phyloP scores from a whole-genome alignment of 208 protist species.

The Trypanosoma mega region DNA sequence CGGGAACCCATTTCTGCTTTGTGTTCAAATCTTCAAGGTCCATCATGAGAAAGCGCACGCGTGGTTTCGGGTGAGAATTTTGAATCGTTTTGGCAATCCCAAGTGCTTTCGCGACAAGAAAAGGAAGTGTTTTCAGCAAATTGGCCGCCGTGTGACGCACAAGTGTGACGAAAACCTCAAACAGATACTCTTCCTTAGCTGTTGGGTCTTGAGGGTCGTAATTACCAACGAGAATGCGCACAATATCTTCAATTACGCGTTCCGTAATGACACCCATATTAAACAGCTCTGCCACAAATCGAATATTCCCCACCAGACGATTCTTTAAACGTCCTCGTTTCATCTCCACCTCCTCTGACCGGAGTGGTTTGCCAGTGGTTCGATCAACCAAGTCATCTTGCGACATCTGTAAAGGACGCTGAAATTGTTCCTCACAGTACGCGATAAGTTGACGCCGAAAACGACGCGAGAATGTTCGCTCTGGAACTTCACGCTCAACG shows the following conservation, averaged over 20 bases:
- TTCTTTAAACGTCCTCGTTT: slow-evolving; percentile 67
- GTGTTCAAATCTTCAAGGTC: slow-evolving; percentile 62
- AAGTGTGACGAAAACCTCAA: slow-evolving; percentile 75
- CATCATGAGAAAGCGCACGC: slow-evolving; percentile 85
- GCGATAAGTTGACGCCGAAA: slow-evolving; percentile 55
- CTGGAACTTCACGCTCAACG: slow-evolving; percentile 42
- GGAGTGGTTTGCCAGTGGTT: slow-evolving; percentile 53
- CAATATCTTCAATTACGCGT: slow-evolving; percentile 60
- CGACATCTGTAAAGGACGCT: slow-evolving; percentile 61
- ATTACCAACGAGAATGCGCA: slow-evolving; percentile 55
- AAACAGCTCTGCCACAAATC: slow-evolving; percentile 85
- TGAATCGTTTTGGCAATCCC: slow-evolving; percentile 61
- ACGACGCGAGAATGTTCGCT: slow-evolving; percentile 60
- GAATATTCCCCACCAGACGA: slow-evolving; percentile 82
- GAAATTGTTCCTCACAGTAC: slow-evolving; percentile 74
- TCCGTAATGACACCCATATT: slow-evolving; percentile 66
- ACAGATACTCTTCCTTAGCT: slow-evolving; percentile 65
- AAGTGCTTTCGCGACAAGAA: slow-evolving; percentile 48
- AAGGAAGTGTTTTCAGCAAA: slow-evolving; percentile 37
- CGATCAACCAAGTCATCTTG: slow-evolving; percentile 70
- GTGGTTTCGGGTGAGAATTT: slow-evolving; percentile 51
- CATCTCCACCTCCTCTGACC: slow-evolving; percentile 69
- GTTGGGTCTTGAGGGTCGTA: slow-evolving; percentile 48
- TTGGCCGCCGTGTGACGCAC: slow-evolving; percentile 43
- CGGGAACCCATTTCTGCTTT: slow-evolving; percentile 45